Conservation (phyloP, 2,329 filamentous ascomycete species). For the Talaromyces amestolkiae region DNA sequence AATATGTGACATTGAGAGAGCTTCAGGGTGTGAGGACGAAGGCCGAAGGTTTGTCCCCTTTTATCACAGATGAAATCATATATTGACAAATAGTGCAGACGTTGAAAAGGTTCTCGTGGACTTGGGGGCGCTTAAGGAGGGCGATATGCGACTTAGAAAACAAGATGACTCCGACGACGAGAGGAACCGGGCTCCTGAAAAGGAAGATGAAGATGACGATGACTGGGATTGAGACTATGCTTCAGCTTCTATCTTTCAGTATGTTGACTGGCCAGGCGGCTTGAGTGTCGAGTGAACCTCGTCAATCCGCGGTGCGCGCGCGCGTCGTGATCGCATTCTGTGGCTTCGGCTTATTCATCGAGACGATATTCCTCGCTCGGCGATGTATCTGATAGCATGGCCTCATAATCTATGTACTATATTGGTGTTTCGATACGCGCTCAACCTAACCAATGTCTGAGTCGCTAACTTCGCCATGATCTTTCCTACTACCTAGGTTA, state of each 20-base stretch:
- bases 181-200: conserved; percentile 53
- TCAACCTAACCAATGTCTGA: neutral
- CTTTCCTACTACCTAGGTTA: neutral
- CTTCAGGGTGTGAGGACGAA: conserved; percentile 70
- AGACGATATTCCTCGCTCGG: neutral
- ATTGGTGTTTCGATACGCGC: neutral
- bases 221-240: conserved; percentile 19
- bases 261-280: neutral
- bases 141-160: conserved; percentile 60
- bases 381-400: neutral
- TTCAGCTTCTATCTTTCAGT: neutral
- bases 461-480: neutral
- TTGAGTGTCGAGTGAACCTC: neutral
- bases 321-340: neutral
- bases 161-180: conserved; percentile 48
- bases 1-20: conserved; percentile 83
- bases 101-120: conserved; percentile 79
- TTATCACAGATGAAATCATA: neutral
- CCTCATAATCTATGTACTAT: neutral
- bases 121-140: conserved; percentile 72
- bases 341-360: neutral
- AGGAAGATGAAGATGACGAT: conserved; percentile 39
- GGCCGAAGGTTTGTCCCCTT: conserved; percentile 51
- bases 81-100: conserved; percentile 44
- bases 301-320: neutral